Conservation (phyloP, 257 asterid genomes). For the Scutellaria galericulata region DNA sequence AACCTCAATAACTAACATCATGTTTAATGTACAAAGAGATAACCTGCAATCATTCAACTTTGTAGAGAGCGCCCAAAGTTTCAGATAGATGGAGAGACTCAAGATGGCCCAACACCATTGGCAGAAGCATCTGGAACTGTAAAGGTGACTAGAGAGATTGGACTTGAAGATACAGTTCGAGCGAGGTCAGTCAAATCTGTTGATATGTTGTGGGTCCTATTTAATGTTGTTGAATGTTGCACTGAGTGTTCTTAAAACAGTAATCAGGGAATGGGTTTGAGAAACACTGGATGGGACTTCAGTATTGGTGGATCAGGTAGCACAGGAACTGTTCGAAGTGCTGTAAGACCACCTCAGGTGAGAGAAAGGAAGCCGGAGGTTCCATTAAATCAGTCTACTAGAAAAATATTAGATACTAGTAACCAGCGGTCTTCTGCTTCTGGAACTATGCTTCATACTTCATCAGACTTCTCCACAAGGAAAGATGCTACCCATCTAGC, state of each 20-base stretch:
- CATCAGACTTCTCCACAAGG: constrained; percentile 52
- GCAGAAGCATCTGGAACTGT: constrained; percentile 63
- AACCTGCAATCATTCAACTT: constrained; percentile 26
- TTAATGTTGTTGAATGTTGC: constrained; percentile 24
- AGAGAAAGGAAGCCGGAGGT: constrained; percentile 80
- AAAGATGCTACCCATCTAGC: constrained; percentile 51
- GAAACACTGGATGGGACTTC: constrained; percentile 96
- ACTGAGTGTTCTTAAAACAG: constrained; percentile 46
- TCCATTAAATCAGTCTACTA: constrained; percentile 58
- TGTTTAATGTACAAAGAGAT: constrained; percentile 13
- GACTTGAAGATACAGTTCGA: constrained; percentile 51
- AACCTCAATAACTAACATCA: constrained; percentile 1
- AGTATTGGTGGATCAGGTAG: constrained; percentile 80
- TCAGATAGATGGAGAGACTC: constrained; percentile 54
- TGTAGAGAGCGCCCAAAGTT: constrained; percentile 70
- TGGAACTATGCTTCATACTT: constrained; percentile 53
- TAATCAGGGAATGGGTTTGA: constrained; percentile 66
- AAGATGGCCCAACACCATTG: constrained; percentile 43
- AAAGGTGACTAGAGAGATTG: constrained; percentile 46
- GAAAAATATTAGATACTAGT: constrained; percentile 59
- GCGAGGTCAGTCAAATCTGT: constrained; percentile 59
- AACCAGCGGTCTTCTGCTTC: constrained; percentile 69
- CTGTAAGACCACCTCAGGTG: constrained; percentile 86
- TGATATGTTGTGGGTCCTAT: constrained; percentile 29
- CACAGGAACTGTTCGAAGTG: constrained; percentile 86